Percentiles rank a stretch among this genome's conserved stretches.
Evolutionary conservation across 768 basidiomycete species (phyloP).

Genomic region (Omphalotus guepiniiformis): DNA sequence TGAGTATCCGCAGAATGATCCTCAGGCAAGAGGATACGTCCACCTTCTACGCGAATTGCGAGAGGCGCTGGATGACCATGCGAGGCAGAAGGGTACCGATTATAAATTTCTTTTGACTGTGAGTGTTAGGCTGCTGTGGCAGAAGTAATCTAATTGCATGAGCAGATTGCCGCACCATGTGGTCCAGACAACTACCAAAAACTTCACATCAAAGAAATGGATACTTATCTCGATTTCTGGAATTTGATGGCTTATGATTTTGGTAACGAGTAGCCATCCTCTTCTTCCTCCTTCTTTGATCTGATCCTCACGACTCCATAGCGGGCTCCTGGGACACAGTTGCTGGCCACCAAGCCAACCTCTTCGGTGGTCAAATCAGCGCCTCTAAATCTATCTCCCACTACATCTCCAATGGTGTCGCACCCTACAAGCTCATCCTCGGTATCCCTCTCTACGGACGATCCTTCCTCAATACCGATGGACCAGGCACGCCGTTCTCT

Average conservation of each 20-base stretch:
- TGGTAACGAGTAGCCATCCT: too few relatives aligned
- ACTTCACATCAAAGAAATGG: slow-evolving; percentile 80
- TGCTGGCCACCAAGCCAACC: slow-evolving; percentile 83
- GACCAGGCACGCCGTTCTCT: slow-evolving; percentile 74
- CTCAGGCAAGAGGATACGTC: slow-evolving; percentile 80
- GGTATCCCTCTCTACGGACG: slow-evolving; percentile 95
- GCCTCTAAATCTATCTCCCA: slow-evolving; percentile 61
- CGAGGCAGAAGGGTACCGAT: slow-evolving; percentile 46
- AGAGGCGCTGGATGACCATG: slow-evolving; percentile 70
- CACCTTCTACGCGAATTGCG: slow-evolving; percentile 77
- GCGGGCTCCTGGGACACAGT: slow-evolving; percentile 73
- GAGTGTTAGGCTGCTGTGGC: slow-evolving; percentile 21
- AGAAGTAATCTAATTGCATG: slow-evolving; percentile 7
- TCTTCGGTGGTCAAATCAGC: slow-evolving; percentile 65
- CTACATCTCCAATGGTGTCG: slow-evolving; percentile 70
- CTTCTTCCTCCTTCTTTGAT: slow-evolving; percentile 4
- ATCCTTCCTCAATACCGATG: slow-evolving; percentile 80
- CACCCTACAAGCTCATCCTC: slow-evolving; percentile 76
- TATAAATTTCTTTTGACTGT: slow-evolving; percentile 76
- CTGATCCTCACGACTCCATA: slow-evolving; percentile 20
- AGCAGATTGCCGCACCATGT: slow-evolving; percentile 87
- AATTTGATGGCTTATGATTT: slow-evolving; percentile 96
- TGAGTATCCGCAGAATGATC: slow-evolving; percentile 81
- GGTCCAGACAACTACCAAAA: slow-evolving; percentile 84
- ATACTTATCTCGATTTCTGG: slow-evolving; percentile 88